Conservation (phyloP, 768 basidiomycete species). For the Phaeotremella fagi region DNA sequence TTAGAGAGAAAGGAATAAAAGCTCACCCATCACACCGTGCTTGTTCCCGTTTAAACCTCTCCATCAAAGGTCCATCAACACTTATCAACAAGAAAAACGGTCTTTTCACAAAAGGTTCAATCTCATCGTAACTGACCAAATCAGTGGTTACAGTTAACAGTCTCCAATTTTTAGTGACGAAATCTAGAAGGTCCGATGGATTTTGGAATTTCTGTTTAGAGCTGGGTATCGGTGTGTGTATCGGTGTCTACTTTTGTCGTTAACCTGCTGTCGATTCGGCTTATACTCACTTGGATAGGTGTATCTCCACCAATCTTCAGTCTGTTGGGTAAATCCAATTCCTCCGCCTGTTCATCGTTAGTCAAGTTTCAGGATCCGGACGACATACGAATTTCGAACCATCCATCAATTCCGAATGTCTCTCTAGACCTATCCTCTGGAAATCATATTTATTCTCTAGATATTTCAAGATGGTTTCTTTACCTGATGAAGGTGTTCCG, state of each 20-base stretch:
- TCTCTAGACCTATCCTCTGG: constrained; percentile 38
- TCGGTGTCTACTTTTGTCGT: too few species aligned
- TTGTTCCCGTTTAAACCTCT: constrained; percentile 61
- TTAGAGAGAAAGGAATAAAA: too few species aligned
- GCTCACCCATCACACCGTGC: constrained; percentile 54
- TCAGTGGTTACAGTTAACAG: constrained; percentile 72
- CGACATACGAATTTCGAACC: constrained; percentile 18
- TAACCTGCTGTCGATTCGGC: too few species aligned
- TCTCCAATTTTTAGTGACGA: constrained; percentile 77
- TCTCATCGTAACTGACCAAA: constrained; percentile 55
- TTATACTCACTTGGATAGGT: too few species aligned
- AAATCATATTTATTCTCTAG: constrained; percentile 45
- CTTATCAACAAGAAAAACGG: constrained; percentile 84
- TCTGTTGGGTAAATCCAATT: too few species aligned
- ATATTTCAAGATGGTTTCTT: constrained; percentile 47
- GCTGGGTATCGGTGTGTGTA: too few species aligned
- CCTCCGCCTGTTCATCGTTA: too few species aligned
- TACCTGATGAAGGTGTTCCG: constrained; percentile 50
- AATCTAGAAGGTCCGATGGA: constrained; percentile 59
- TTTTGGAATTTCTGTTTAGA: constrained; percentile 51
- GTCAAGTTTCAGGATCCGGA: too few species aligned
- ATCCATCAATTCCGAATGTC: constrained; percentile 7
- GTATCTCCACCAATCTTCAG: too few species aligned
- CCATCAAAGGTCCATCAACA: constrained; percentile 73
- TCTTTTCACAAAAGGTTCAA: constrained; percentile 70